Evolutionary conservation across 495 filamentous ascomycete genomes (phyloP).

Genomic region (Xylaria scruposa): DNA sequence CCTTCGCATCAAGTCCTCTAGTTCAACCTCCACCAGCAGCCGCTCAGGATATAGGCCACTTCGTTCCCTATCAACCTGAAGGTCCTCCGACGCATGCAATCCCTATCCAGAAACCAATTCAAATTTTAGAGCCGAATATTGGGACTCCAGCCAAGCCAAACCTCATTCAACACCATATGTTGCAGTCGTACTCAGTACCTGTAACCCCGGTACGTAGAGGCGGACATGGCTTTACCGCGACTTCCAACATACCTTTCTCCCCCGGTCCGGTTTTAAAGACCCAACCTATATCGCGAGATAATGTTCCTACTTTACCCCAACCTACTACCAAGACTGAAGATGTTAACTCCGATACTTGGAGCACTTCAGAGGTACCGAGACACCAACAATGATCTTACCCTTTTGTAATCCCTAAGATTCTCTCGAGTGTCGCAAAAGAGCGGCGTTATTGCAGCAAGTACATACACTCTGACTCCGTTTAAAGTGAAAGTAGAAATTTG

Average conservation of each 20-base stretch:
- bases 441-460: not conserved
- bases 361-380: slow-evolving; percentile 42
- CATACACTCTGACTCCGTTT: not conserved
- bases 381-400: slow-evolving; percentile 14
- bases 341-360: slow-evolving; percentile 31
- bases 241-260: slow-evolving; percentile 46
- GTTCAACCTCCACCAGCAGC: slow-evolving; percentile 19
- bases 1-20: slow-evolving; percentile 31
- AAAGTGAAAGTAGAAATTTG: not conserved
- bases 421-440: not conserved
- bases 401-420: not conserved
- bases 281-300: slow-evolving; percentile 21
- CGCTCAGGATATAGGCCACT: slow-evolving; percentile 27
- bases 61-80: slow-evolving; percentile 49
- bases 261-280: slow-evolving; percentile 26
- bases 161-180: not conserved
- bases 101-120: slow-evolving; percentile 38
- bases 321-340: slow-evolving; percentile 28
- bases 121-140: slow-evolving; percentile 47
- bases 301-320: slow-evolving; percentile 21
- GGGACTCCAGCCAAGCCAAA: slow-evolving; percentile 16
- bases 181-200: slow-evolving; percentile 31
- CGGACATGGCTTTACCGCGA: slow-evolving; percentile 44
- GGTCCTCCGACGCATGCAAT: slow-evolving; percentile 38
- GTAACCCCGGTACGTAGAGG: slow-evolving; percentile 36